Base-by-base conservation (phyloP, 768 basidiomycete genomes). In the Sutorius australiensis region DNA sequence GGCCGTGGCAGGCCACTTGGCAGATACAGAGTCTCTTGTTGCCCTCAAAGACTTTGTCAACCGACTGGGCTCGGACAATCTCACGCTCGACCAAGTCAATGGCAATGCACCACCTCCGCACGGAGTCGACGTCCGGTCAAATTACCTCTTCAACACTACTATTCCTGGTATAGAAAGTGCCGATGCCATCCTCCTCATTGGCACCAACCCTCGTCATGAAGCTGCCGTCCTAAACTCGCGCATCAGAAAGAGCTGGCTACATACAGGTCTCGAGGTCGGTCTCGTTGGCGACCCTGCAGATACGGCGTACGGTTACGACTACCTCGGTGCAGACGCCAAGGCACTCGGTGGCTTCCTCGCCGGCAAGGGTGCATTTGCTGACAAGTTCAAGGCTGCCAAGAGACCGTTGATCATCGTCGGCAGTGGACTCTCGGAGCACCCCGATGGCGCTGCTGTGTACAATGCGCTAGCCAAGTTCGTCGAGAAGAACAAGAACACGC, bases 221-320 rank as follows among this genome's bases (percentile, higher is more conserved):
- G 97, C 94, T 5, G 89, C 97, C 19, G 95, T 98, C 50, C 78
- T 98, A 59, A 99, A 98, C 78, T 93, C 95, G 24, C 91, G 97
- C 57, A 92, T 99, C 63, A 83, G 97, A 61, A 95, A 93, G 78
- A 87, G 84, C 62, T 99, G 92, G 90, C 67, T 99, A 59, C 87
- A 95, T 66, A 85, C 84, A 6, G 80, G 83, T 42, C 78, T 95
- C 31, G 91, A 98, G 62, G 80, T 97, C 32, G 97, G 89, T 37
- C 71, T 95, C 32, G 84, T 99, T 53, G 97, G 97, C 28, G 89
- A 95, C 69, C 81, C 88, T 30, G 92, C 84, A 19, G 93, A 97
- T 65, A 92, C 89, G 16, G 83, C 91, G 3, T 98, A 98, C 63
- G 91, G 90, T 21, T 98, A 95, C 67, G 92, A 94, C 48, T 88